Conservation (phyloP, 164 flowering plant species). For the Nymphaea colorata region DNA sequence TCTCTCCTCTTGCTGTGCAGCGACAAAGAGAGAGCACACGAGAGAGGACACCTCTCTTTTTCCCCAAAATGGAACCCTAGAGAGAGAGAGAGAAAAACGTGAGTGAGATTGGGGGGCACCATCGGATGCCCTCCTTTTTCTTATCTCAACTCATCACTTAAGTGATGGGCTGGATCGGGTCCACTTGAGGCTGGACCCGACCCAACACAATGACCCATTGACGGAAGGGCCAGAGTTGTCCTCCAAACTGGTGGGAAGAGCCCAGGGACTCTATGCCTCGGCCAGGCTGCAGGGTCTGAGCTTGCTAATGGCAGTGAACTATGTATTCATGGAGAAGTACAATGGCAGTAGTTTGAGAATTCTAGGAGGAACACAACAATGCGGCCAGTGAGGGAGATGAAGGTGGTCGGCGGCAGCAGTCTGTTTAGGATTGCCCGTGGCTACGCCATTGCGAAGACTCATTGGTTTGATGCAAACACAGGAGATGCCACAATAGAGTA, state of each 20-base stretch:
- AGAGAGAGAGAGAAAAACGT: too few relatives aligned
- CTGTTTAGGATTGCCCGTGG: conserved; percentile 17
- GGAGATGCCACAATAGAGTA: conserved; percentile 6
- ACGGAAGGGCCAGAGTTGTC: background rate
- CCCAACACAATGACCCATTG: conserved; percentile 1
- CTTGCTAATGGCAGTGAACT: conserved; percentile 1
- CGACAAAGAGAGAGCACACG: too few relatives aligned
- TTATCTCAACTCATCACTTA: too few relatives aligned
- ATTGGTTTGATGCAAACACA: background rate
- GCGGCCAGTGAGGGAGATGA: conserved; percentile 17
- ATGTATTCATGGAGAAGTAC: conserved; percentile 1
- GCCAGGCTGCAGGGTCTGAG: conserved; percentile 1
- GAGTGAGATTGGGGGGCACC: too few relatives aligned
- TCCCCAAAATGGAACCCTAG: too few relatives aligned
- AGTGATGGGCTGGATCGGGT: too few relatives aligned
- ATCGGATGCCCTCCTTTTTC: too few relatives aligned
- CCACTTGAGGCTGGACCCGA: too few relatives aligned
- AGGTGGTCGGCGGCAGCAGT: conserved; percentile 21
- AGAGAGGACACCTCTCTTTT: too few relatives aligned
- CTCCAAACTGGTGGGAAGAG: conserved; percentile 6
- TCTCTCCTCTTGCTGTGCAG: too few relatives aligned
- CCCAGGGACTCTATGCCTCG: conserved; percentile 6
- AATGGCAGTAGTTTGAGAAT: conserved; percentile 11
- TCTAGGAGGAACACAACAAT: conserved; percentile 12
- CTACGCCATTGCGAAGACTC: conserved; percentile 1